phyloP scores from a whole-genome alignment of 495 filamentous ascomycete genomes.

The Venustampulla echinocandica region DNA sequence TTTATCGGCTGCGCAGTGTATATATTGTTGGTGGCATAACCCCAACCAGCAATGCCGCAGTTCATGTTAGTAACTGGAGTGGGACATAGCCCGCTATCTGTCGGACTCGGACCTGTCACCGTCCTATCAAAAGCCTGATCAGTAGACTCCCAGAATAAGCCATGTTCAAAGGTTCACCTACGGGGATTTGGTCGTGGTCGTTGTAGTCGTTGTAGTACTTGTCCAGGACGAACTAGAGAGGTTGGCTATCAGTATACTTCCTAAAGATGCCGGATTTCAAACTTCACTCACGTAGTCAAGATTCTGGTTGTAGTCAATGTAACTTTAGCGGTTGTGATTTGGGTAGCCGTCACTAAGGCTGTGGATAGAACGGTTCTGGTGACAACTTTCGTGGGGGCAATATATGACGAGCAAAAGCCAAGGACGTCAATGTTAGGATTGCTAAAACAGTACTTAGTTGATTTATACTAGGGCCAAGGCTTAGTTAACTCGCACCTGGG shows the following conservation, averaged over 20 bases:
- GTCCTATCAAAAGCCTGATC: background rate
- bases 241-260: background rate
- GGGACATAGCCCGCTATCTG: background rate
- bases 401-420: background rate
- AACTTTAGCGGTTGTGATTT: background rate
- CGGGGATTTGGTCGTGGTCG: background rate
- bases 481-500: background rate
- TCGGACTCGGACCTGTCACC: background rate
- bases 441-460: background rate
- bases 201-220: background rate
- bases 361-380: background rate
- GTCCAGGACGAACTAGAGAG: background rate
- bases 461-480: background rate
- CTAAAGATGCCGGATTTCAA: too few relatives aligned
- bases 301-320: background rate
- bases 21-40: conserved; percentile 6
- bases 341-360: background rate
- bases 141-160: background rate
- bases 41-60: background rate
- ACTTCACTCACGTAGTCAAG: background rate
- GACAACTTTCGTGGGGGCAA: background rate
- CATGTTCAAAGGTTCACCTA: background rate
- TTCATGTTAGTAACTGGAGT: background rate
- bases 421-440: background rate
- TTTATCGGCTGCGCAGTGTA: background rate